phyloP scores from a whole-genome alignment of 768 basidiomycete genomes.

The Tulasnella sp. region DNA sequence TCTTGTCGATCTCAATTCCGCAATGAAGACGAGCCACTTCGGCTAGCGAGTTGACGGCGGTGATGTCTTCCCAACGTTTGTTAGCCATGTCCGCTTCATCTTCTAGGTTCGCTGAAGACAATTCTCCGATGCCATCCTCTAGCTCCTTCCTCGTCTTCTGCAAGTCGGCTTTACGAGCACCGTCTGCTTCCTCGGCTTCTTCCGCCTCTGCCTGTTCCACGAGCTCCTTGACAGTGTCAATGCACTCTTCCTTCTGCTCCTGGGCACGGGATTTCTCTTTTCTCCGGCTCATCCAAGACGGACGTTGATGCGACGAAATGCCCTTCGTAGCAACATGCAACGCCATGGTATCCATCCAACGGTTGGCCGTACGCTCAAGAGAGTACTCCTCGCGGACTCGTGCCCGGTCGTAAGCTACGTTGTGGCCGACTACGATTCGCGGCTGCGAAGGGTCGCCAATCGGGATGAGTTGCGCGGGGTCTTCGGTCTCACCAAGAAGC shows the following conservation, averaged over 20 bases:
- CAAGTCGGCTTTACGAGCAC: slow-evolving; percentile 41
- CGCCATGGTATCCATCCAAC: slow-evolving; percentile 93
- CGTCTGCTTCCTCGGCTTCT: slow-evolving; percentile 45
- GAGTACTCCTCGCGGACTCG: slow-evolving; percentile 80
- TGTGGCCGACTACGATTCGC: slow-evolving; percentile 84
- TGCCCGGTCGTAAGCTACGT: slow-evolving; percentile 89
- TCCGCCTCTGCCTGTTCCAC: slow-evolving; percentile 45
- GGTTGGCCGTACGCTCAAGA: slow-evolving; percentile 59
- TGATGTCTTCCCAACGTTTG: slow-evolving; percentile 88
- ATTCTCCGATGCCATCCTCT: slow-evolving; percentile 8
- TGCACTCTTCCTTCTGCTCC: slow-evolving; percentile 58
- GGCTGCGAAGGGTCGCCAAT: slow-evolving; percentile 54
- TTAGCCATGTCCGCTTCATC: slow-evolving; percentile 45
- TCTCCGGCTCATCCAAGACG: slow-evolving; percentile 83
- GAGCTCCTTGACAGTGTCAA: slow-evolving; percentile 56
- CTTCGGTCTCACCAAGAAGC: slow-evolving; percentile 61
- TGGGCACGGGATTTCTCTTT: slow-evolving; percentile 60
- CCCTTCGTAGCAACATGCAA: slow-evolving; percentile 91
- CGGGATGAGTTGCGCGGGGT: slow-evolving; percentile 65
- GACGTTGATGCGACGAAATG: slow-evolving; percentile 90
- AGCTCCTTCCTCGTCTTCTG: slow-evolving; percentile 26
- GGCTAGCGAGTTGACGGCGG: slow-evolving; percentile 84
- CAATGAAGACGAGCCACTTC: slow-evolving; percentile 93
- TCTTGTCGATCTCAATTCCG: slow-evolving; percentile 72
- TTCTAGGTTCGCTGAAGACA: slow-evolving; percentile 34